Evolutionary conservation across 2,329 filamentous ascomycete genomes (phyloP).

Genomic region (Ceratocystis lukuohia): DNA sequence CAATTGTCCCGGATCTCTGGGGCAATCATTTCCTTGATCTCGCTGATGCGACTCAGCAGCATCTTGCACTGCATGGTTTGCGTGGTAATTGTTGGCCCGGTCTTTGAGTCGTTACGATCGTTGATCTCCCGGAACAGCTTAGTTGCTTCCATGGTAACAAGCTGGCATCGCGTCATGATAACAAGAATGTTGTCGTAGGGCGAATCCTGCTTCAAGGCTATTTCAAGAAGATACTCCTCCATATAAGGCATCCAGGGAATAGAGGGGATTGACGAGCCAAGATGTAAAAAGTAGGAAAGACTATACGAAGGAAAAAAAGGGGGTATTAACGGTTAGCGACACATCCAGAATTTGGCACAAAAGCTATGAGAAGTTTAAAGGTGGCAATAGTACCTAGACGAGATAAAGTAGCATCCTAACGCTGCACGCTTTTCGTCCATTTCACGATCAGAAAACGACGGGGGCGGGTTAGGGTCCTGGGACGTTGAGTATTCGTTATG

Average conservation of each 20-base stretch:
- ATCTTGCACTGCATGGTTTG: constrained; percentile 17
- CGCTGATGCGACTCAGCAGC: constrained; percentile 13
- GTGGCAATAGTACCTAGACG: constrained; percentile 23
- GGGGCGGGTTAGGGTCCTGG: neutral
- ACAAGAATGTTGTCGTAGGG: constrained; percentile 14
- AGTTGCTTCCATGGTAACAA: constrained; percentile 15
- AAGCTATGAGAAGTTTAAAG: no score
- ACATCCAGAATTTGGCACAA: no score
- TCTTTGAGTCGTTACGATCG: constrained; percentile 4
- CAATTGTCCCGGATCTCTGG: constrained; percentile 7
- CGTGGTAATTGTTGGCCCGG: constrained; percentile 8
- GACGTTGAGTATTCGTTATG: constrained; percentile 11
- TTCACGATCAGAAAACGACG: constrained; percentile 17
- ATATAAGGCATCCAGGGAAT: constrained; percentile 42
- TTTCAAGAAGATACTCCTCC: constrained; percentile 37
- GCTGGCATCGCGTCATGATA: constrained; percentile 15
- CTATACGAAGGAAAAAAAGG: neutral
- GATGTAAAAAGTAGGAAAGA: constrained; percentile 19
- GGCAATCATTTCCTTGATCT: constrained; percentile 9
- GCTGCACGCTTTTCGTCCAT: constrained; percentile 19
- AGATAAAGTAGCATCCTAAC: constrained; percentile 21
- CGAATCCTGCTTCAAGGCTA: constrained; percentile 25
- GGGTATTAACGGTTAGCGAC: neutral
- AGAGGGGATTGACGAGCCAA: constrained; percentile 27
- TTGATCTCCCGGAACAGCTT: constrained; percentile 11